A percentile compares a stretch with the other conserved stretches of the same genome.
These are phyloP conservation scores for Phytophthora sansomeana DNA, from an alignment of 352 stramenopile genomes.

Conservation along the genomic window DNA sequence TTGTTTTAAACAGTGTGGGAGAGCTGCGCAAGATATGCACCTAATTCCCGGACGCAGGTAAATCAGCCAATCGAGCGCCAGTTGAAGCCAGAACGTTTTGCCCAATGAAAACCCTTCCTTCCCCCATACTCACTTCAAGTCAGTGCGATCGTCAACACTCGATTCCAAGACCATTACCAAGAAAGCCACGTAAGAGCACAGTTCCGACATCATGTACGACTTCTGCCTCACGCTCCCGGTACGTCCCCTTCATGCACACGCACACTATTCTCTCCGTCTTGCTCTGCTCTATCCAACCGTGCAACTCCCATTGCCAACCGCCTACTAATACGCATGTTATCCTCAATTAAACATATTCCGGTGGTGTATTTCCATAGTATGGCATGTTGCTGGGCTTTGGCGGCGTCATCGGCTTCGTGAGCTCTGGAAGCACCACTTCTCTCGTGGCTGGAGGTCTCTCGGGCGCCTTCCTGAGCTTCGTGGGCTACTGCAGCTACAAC, in stretches of 20 bases:
- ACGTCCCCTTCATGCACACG: constrained; percentile 22
- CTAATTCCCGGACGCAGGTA: constrained; percentile 8
- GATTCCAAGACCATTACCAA: neutral
- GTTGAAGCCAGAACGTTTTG: constrained; percentile 27
- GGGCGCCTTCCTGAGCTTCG: constrained; percentile 77
- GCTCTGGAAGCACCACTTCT: constrained; percentile 75
- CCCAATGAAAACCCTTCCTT: constrained; percentile 6
- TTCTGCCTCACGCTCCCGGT: constrained; percentile 90
- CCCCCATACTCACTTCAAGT: neutral
- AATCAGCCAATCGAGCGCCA: constrained; percentile 32
- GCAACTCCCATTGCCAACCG: neutral
- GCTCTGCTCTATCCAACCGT: constrained; percentile 13
- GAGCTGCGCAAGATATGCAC: constrained; percentile 25
- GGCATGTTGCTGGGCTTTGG: constrained; percentile 75
- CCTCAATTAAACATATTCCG: constrained; percentile 10
- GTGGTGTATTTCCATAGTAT: constrained; percentile 55
- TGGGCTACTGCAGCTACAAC: constrained; percentile 88
- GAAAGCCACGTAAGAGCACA: constrained; percentile 1
- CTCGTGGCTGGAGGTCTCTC: constrained; percentile 67
- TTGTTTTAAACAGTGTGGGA: constrained; percentile 10
- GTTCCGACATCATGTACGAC: constrained; percentile 72
- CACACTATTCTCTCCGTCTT: neutral
- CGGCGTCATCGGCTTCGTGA: constrained; percentile 79
- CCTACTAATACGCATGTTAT: constrained; percentile 8
- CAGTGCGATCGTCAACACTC: neutral